Percentiles rank a stretch among this genome's conserved stretches.
Conservation (phyloP, 108 stramenopile genomes). For the Skeletonema grethae region DNA sequence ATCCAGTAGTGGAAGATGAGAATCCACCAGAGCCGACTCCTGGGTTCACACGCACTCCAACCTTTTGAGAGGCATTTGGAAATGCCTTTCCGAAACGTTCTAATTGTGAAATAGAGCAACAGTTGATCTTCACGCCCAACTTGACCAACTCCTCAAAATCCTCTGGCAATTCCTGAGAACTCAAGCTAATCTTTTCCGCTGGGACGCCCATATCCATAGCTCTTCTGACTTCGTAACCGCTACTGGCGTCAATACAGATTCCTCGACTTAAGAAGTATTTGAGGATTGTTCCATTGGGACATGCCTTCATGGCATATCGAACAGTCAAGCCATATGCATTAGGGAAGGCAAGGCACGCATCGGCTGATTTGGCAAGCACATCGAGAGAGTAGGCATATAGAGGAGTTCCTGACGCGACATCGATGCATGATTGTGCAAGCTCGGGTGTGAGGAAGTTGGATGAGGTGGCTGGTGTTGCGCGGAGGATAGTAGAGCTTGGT, state of each 20-base stretch:
- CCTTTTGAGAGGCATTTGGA: slow-evolving; percentile 72
- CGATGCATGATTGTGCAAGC: slow-evolving; percentile 78
- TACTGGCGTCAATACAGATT: slow-evolving; percentile 94
- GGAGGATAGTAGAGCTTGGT: slow-evolving; percentile 10
- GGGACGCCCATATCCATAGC: slow-evolving; percentile 90
- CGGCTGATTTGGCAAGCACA: slow-evolving; percentile 79
- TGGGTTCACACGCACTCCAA: slow-evolving; percentile 97
- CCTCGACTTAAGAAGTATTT: slow-evolving; percentile 88
- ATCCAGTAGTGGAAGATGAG: slow-evolving; percentile 81
- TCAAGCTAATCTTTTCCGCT: slow-evolving; percentile 88
- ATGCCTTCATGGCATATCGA: slow-evolving; percentile 98
- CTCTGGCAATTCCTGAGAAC: slow-evolving; percentile 91
- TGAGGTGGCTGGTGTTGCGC: slow-evolving; percentile 26
- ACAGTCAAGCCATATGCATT: slow-evolving; percentile 96
- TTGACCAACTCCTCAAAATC: slow-evolving; percentile 87
- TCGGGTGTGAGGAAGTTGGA: slow-evolving; percentile 84
- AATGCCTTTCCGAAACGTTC: slow-evolving; percentile 88
- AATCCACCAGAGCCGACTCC: slow-evolving; percentile 98
- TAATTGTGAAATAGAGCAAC: slow-evolving; percentile 92
- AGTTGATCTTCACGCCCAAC: slow-evolving; percentile 86
- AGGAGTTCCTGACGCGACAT: slow-evolving; percentile 85
- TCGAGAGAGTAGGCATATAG: slow-evolving; percentile 93
- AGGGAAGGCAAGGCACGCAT: slow-evolving; percentile 92
- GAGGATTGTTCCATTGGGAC: slow-evolving; percentile 91
- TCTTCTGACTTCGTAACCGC: slow-evolving; percentile 90